Conservation (phyloP, 257 asterid species). For the Solanum tarapatanum region DNA sequence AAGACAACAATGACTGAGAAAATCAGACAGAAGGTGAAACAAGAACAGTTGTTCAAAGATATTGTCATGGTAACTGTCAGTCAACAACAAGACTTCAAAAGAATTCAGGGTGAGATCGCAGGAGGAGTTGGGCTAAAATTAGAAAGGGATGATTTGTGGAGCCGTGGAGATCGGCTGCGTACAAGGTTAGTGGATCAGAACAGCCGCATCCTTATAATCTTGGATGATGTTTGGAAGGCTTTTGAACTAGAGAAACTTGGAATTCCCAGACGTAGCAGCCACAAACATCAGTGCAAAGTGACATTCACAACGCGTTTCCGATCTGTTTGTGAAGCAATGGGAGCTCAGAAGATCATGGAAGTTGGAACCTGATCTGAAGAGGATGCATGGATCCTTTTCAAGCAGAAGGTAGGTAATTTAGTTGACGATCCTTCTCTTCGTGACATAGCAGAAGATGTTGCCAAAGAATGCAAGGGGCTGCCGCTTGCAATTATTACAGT, state of each 20-base stretch:
- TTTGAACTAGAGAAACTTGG: not conserved
- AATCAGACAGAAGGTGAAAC: not conserved
- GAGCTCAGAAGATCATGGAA: not conserved
- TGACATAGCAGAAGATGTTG: not conserved
- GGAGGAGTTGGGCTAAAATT: not conserved
- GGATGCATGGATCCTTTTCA: conserved; percentile 1
- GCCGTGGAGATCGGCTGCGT: not conserved
- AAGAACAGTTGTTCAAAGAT: not conserved
- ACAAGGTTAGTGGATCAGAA: not conserved
- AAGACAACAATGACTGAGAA: not conserved
- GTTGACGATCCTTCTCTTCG: not conserved
- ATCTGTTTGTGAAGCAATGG: not conserved
- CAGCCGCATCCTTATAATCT: not conserved
- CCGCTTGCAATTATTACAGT: conserved; percentile 1
- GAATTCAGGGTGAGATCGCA: conserved; percentile 3
- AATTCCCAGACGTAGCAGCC: not conserved
- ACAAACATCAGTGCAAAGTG: not conserved
- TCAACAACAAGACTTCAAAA: not conserved
- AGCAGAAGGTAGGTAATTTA: not conserved
- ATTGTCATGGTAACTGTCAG: not conserved
- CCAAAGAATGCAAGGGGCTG: conserved; percentile 2
- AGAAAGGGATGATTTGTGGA: not conserved
- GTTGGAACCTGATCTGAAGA: not conserved
- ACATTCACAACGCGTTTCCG: not conserved
- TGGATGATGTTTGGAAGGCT: conserved; percentile 2